Evolutionary conservation across 2,329 filamentous ascomycete species (phyloP), one percentile per base, ranked within the genome.

Genomic region (Xylariaceae sp.): DNA sequence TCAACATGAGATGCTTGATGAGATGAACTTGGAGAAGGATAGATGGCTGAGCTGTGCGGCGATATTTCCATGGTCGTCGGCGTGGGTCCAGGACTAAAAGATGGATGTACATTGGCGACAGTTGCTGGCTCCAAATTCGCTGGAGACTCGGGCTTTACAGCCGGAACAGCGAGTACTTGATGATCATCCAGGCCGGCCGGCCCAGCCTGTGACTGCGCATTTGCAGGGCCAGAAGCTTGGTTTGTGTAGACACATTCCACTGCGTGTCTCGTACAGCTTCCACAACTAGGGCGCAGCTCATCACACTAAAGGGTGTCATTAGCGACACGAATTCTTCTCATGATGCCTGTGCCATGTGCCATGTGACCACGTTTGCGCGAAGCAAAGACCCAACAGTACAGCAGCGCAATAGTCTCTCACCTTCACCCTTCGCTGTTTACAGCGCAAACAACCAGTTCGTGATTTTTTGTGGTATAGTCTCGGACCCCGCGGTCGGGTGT

Each of bases 381-480:
- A 41, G 15, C 18, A 15, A 12, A 7, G 18, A 11, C 33, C 30
- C 11, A 30, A 11, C 45, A 44, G 15, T 30, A 47, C 35, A 32
- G 45, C 31, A 19, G 45, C 14, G 35, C 18, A 40, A 51, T 48
- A 47, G 33, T 22, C 30, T 46, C 50, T 52, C 46, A 64, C 62
- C 60, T 65, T 65, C 18, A 65, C 62, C 51, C 61, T 62, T 39
- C 62, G 61, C 47, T 63, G 60, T 31, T 65, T 65, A 50, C 62
- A 65, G 30, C 61, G 58, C 47, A 61, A 19, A 52, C 65, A 66
- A 6, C 64, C 64, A 6, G 56, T 60, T 22, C 64, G 57, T 33
- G 61, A 65, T 44, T 66, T 67, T 30, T 67, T 66, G 48, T 67
- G 64, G 49, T 67, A 67, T 27, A 67, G 56, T 17, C 65, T 61